Base-by-base conservation (phyloP, 2,329 filamentous ascomycete genomes). In the Pseudocercospora musae region DNA sequence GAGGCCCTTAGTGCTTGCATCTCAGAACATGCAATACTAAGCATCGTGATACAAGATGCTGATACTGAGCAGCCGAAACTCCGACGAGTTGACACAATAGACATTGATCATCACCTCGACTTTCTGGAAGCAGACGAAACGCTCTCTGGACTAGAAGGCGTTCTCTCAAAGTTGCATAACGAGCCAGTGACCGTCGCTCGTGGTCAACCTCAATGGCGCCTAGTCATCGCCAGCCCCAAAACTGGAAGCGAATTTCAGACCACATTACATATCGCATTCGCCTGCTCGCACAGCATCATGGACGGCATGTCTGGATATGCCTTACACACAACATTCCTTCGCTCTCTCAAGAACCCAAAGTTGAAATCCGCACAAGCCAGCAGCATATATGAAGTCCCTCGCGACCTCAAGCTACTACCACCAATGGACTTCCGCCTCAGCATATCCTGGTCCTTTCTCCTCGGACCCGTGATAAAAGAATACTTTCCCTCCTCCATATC, bases 401-500 rank as follows among this genome's bases (percentile, higher is more conserved):
- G 58, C 53, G 49, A 64, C 27, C 10, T 62, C 1, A 53, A 58
- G 4, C 59, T 71, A 18, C 10, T 61, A 40, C 71, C 27, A 50
- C 70, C 8, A 53, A 23, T 2, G 50, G 21, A 27, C 57, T 66
- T 44, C n/a, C 48, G 73, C 6, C 72, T 82, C 0, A 72, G 76
- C 1, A 78, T 82, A 27, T 80, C 79, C 0, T 81, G 77, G 78
- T 68, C 67, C 0, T 82, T 75, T 58, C 75, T 82, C 4, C 74
- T 82, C 0, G 67, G 65, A 3, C 77, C 80, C 0, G 63, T 80
- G 6, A 53, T 80, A 4, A 74, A 71, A 9, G 69, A 71, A 6
- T 73, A 76, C 60, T 68, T 80, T 7, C 80, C 80, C 0, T 62
- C 64, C 0, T 72, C 73, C 44, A 2, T 81, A 3, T 63, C 67